Base-by-base conservation (phyloP, 768 basidiomycete genomes). In the Cytidiella melzeri region DNA sequence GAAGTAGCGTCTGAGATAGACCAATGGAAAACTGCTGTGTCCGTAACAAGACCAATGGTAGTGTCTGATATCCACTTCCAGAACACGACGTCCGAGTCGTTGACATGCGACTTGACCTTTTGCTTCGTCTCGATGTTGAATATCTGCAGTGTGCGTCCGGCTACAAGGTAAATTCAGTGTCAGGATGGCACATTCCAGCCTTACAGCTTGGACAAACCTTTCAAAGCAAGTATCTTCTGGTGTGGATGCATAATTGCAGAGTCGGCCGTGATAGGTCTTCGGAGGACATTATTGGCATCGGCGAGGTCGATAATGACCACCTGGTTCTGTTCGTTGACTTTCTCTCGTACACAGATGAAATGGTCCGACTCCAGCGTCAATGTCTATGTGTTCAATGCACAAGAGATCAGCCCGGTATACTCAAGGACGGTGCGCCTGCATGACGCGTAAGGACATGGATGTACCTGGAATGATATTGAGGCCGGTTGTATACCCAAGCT, bases 291-390 rank as follows among this genome's bases (percentile, higher is more conserved):
- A 73, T 97, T 97, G 61, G 94, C 92, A 68, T 98, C 92, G 53
- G 87, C 75, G 55, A 99, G 84, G 83, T 98, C 95, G 64, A 99
- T 88, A 64, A 99, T 98, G 65, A 97, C 95, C 55, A 99, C 96
- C 70, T 97, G 94, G 70, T 95, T 92, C 63, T 91, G 85, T 56
- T 94, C 93, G 61, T 87, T 84, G 63, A 92, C 80, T 68, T 92
- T 93, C 74, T 98, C 95, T 49, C 95, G 88, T 53, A 98, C 83
- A 67, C 96, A 98, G 60, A 99, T 96, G 70, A 90, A 99, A 67
- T 91, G 89, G 75, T 99, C 96, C 56, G 92, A 95, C 72, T 98
- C 93, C 57, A 99, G 76, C 4, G 96, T 97, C 57, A 98, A 72
- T 21, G 87, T 92, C 91, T 92, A 55, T 21, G 54, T 50, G 42